Conservation (phyloP, 805 yeast species). For the Clavispora asparagi region DNA sequence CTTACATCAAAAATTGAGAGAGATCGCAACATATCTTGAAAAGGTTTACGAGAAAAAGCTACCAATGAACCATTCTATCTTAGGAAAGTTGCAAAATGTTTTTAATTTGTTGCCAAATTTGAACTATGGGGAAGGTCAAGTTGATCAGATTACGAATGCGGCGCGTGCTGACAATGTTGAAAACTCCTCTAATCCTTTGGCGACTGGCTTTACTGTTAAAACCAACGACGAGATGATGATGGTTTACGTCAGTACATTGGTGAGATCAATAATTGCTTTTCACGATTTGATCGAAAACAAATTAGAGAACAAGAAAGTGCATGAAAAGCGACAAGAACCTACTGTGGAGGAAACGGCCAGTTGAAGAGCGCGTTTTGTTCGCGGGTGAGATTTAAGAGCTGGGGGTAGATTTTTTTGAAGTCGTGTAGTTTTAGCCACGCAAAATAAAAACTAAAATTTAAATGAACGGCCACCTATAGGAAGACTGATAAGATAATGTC, state of each 20-base stretch:
- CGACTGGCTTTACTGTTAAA: constrained; percentile 81
- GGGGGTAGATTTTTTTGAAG: not conserved
- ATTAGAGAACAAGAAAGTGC: constrained; percentile 58
- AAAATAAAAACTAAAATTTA: not conserved
- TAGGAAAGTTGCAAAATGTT: constrained; percentile 91
- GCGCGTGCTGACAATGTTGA: constrained; percentile 7
- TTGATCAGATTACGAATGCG: constrained; percentile 3
- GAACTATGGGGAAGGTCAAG: constrained; percentile 19
- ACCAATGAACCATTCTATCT: constrained; percentile 84
- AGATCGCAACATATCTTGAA: constrained; percentile 71
- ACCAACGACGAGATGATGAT: constrained; percentile 97
- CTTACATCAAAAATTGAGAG: constrained; percentile 69
- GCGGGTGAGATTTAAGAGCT: not conserved
- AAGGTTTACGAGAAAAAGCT: constrained; percentile 66
- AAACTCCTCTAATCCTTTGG: constrained; percentile 46
- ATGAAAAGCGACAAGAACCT: constrained; percentile 23
- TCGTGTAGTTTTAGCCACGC: constrained; percentile 10
- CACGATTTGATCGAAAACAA: constrained; percentile 96
- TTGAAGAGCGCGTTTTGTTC: not conserved
- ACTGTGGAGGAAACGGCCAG: not conserved
- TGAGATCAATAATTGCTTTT: constrained; percentile 92
- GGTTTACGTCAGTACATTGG: constrained; percentile 82
- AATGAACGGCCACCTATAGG: not conserved
- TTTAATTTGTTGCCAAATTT: constrained; percentile 90
- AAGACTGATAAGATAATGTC: constrained; percentile 11